Percentiles rank a stretch among this genome's conserved stretches.
These are phyloP conservation scores for Haplosporangium sp. DNA, from an alignment of 371 early-diverging fungal species.

Conservation along the genomic window DNA sequence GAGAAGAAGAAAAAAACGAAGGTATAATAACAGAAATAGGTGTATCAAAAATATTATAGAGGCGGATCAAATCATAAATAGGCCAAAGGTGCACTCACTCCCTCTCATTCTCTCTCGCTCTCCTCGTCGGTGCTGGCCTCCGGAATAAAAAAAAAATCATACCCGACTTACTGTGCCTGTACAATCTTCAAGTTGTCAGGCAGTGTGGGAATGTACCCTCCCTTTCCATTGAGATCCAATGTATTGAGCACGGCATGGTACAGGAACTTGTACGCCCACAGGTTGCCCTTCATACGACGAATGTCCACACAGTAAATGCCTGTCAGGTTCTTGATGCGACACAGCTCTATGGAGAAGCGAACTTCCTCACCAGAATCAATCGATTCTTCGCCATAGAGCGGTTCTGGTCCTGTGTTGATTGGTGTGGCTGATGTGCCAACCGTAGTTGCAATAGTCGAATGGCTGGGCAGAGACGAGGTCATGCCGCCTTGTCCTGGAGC, in stretches of 20 bases:
- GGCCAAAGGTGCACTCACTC: too few relatives aligned
- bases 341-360: conserved; percentile 87
- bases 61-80: too few relatives aligned
- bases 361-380: conserved; percentile 89
- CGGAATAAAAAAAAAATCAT: neutral
- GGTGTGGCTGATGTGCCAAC: conserved; percentile 16
- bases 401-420: conserved; percentile 53
- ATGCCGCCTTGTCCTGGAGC: conserved; percentile 9
- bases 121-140: neutral
- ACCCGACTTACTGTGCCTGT: conserved; percentile 11
- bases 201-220: conserved; percentile 56
- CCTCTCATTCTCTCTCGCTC: neutral
- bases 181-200: conserved; percentile 40
- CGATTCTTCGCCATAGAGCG: conserved; percentile 93
- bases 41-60: too few relatives aligned
- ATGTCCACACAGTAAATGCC: conserved; percentile 93
- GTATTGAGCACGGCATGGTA: conserved; percentile 78
- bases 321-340: conserved; percentile 88
- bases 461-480: conserved; percentile 38
- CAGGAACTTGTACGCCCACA: conserved; percentile 93
- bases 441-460: conserved; percentile 46
- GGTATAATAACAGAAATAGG: too few relatives aligned
- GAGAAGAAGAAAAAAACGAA: too few relatives aligned
- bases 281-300: conserved; percentile 90
- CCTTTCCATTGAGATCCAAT: conserved; percentile 67